A percentile compares a stretch with the other conserved stretches of the same genome.
Conservation (phyloP, 768 basidiomycete genomes). For the Tubosaeta brunneosetosa region DNA sequence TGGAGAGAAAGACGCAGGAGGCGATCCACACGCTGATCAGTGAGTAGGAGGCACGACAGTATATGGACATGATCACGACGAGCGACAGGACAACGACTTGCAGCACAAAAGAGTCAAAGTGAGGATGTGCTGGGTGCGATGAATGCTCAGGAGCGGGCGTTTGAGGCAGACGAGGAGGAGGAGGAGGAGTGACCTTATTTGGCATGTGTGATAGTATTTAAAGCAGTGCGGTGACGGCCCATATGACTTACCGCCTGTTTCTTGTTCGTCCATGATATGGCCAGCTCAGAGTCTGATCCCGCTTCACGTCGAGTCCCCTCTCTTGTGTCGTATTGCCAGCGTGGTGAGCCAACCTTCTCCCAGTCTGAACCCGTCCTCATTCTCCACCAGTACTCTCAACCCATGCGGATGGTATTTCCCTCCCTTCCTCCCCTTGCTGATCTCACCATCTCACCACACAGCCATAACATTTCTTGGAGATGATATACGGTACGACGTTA, state of each 20-base stretch:
- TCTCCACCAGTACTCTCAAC: constrained; percentile 46
- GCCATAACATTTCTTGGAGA: constrained; percentile 64
- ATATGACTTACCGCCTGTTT: not conserved
- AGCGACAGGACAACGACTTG: constrained; percentile 67
- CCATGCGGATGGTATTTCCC: constrained; percentile 53
- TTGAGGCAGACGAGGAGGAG: constrained; percentile 19
- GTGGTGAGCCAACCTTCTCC: constrained; percentile 44
- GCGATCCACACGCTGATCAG: constrained; percentile 91
- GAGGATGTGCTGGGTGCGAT: constrained; percentile 82
- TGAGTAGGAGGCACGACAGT: constrained; percentile 38
- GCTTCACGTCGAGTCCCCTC: constrained; percentile 46
- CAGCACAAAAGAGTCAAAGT: constrained; percentile 71
- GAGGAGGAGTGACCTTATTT: constrained; percentile 10
- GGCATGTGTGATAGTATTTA: constrained; percentile 15
- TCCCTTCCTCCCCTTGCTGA: not conserved
- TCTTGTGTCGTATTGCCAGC: constrained; percentile 67
- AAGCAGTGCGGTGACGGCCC: constrained; percentile 6
- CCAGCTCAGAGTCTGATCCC: constrained; percentile 30
- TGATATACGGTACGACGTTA: constrained; percentile 54
- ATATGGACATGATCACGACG: constrained; percentile 8
- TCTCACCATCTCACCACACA: constrained; percentile 25
- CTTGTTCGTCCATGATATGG: constrained; percentile 22
- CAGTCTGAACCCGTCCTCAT: constrained; percentile 4
- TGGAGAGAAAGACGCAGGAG: constrained; percentile 91
- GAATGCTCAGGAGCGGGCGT: constrained; percentile 65